These are phyloP conservation scores for Kuraishia molischiana DNA, from an alignment of 805 yeast genomes.

Conservation along the genomic window DNA sequence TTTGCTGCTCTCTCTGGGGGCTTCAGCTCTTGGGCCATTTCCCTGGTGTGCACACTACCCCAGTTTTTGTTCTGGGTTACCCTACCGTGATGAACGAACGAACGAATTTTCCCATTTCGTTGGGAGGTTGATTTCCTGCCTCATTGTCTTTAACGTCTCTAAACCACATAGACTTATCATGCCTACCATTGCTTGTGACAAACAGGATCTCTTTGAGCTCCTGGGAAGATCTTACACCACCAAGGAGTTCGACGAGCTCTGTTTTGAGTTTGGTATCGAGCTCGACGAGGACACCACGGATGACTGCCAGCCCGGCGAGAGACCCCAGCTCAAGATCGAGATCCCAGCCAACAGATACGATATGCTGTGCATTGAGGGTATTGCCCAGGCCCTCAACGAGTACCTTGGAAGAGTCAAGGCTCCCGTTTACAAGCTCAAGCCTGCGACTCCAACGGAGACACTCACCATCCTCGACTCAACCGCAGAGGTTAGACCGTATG, in stretches of 20 bases:
- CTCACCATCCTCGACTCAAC: conserved; percentile 74
- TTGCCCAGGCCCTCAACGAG: conserved; percentile 89
- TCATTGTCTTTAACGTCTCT: too few species aligned
- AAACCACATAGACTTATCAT: too few species aligned
- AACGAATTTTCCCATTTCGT: too few species aligned
- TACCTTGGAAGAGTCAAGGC: conserved; percentile 61
- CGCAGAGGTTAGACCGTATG: conserved; percentile 74
- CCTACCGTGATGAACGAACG: too few species aligned
- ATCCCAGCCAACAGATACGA: conserved; percentile 98
- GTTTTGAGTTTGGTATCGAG: conserved; percentile 96
- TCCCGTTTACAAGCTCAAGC: conserved; percentile 58
- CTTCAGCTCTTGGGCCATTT: too few species aligned
- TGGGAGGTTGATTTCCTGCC: too few species aligned
- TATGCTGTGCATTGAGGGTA: conserved; percentile 96
- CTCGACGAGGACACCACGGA: conserved; percentile 95
- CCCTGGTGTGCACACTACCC: too few species aligned
- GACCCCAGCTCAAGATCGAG: conserved; percentile 96
- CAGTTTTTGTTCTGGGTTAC: too few species aligned
- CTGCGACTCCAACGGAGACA: conserved; percentile 48
- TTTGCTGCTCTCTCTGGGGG: too few species aligned
- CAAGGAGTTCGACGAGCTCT: conserved; percentile 91
- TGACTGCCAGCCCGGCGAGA: conserved; percentile 61
- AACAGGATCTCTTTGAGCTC: conserved; percentile 79
- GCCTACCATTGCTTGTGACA: conserved; percentile 97
- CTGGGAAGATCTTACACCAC: conserved; percentile 65